A percentile compares a stretch with the other conserved stretches of the same genome.
Conservation (phyloP, 805 yeast species). For the Suhomyces sp. region DNA sequence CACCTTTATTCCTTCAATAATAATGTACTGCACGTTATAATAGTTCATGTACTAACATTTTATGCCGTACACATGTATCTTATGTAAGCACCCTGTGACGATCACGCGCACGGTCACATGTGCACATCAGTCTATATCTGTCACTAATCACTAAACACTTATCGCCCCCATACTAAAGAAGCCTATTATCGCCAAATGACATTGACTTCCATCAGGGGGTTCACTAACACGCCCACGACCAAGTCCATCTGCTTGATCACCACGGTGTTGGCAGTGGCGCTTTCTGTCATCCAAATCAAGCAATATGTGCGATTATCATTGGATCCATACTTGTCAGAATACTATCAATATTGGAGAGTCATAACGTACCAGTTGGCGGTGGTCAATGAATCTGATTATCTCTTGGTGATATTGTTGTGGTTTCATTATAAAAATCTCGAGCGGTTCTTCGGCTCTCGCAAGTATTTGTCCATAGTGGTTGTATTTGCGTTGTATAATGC, state of each 20-base stretch:
- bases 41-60: too few relatives aligned
- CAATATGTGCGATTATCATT: conserved; percentile 42
- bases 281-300: conserved; percentile 47
- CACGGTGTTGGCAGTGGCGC: conserved; percentile 38
- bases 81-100: too few relatives aligned
- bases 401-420: conserved; percentile 45
- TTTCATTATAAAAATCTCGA: conserved; percentile 57
- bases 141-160: too few relatives aligned
- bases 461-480: conserved; percentile 47
- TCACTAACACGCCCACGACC: conserved; percentile 46
- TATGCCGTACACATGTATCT: too few relatives aligned
- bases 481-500: conserved; percentile 50
- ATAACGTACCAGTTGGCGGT: conserved; percentile 50
- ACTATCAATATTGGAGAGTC: conserved; percentile 59
- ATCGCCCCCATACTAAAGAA: too few relatives aligned
- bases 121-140: too few relatives aligned
- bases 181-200: too few relatives aligned
- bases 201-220: conserved; percentile 44
- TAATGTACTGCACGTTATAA: too few relatives aligned
- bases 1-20: too few relatives aligned
- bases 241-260: conserved; percentile 31
- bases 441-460: conserved; percentile 55
- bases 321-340: conserved; percentile 55
- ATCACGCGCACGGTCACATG: too few relatives aligned
- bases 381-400: conserved; percentile 58